These are phyloP conservation scores for Sphaerulina populicola DNA, from an alignment of 2,329 filamentous ascomycete genomes.

Conservation along the genomic window DNA sequence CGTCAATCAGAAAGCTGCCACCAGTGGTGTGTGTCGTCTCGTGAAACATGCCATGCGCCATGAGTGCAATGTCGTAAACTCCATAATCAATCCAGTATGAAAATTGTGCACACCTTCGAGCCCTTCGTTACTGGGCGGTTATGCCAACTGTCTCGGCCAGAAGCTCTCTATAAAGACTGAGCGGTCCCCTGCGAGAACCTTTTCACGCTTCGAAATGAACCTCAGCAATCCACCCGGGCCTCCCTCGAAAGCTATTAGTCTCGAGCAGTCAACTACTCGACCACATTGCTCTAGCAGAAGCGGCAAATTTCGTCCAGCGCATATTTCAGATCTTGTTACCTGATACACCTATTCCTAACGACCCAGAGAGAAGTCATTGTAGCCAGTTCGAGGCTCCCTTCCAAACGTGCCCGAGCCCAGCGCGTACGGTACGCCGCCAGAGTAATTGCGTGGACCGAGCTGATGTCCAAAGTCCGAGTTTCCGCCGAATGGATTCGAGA, in stretches of 20 bases:
- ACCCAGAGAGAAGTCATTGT: conserved; percentile 11
- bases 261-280: no score
- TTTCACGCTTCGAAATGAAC: no score
- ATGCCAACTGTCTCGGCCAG: background rate
- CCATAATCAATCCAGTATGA: background rate
- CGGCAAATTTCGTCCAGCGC: no score
- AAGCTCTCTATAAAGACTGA: no score
- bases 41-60: conserved; percentile 12
- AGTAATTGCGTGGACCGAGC: conserved; percentile 20
- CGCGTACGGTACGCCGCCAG: conserved; percentile 26
- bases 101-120: background rate
- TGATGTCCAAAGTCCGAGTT: conserved; percentile 21
- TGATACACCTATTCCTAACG: background rate
- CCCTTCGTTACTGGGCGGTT: background rate
- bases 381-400: conserved; percentile 16
- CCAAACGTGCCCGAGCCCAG: conserved; percentile 24
- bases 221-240: no score
- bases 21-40: conserved; percentile 8
- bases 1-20: conserved; percentile 14
- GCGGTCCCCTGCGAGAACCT: no score
- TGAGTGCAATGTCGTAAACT: conserved; percentile 3
- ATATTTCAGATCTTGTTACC: no score
- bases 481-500: conserved; percentile 25
- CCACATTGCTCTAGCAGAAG: no score
- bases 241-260: no score